Percentiles rank a stretch among this genome's conserved stretches.
These are phyloP conservation scores for Kodamaea sp. DNA, from an alignment of 1,139 yeast species.

Conservation along the genomic window DNA sequence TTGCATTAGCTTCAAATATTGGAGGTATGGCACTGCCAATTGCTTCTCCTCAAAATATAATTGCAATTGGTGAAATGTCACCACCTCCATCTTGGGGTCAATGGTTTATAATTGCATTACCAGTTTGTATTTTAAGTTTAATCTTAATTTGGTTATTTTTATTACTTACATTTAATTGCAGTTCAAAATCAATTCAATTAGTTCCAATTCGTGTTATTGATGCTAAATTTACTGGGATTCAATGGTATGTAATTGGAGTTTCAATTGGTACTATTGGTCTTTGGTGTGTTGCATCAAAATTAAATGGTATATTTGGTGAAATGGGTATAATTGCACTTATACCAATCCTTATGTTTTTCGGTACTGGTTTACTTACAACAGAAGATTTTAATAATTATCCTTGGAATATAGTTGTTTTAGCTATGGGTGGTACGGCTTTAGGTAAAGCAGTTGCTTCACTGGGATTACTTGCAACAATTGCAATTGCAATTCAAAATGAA, in stretches of 20 bases:
- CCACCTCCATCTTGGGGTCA: slow-evolving; percentile 76
- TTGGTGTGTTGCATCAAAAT: slow-evolving; percentile 66
- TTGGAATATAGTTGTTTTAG: slow-evolving; percentile 71
- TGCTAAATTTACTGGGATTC: slow-evolving; percentile 56
- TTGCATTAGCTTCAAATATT: slow-evolving; percentile 67
- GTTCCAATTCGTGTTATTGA: slow-evolving; percentile 56
- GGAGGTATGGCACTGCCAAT: slow-evolving; percentile 85
- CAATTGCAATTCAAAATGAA: slow-evolving; percentile 50
- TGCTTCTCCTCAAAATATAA: slow-evolving; percentile 74
- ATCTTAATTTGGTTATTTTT: slow-evolving; percentile 55
- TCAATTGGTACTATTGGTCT: slow-evolving; percentile 54
- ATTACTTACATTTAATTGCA: slow-evolving; percentile 53
- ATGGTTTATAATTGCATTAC: slow-evolving; percentile 68
- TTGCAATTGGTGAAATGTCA: slow-evolving; percentile 64
- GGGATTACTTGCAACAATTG: slow-evolving; percentile 63
- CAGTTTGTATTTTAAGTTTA: slow-evolving; percentile 55
- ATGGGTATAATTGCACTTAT: slow-evolving; percentile 68
- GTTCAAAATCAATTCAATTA: slow-evolving; percentile 37
- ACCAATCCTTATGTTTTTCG: slow-evolving; percentile 64
- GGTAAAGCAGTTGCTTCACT: slow-evolving; percentile 74
- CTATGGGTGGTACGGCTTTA: slow-evolving; percentile 76
- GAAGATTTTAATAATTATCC: slow-evolving; percentile 70
- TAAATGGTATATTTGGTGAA: slow-evolving; percentile 58
- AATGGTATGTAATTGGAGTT: slow-evolving; percentile 59
- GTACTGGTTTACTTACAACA: slow-evolving; percentile 63